Base-by-base conservation (phyloP, 768 basidiomycete genomes). In the Leccinellum rugosiceps region DNA sequence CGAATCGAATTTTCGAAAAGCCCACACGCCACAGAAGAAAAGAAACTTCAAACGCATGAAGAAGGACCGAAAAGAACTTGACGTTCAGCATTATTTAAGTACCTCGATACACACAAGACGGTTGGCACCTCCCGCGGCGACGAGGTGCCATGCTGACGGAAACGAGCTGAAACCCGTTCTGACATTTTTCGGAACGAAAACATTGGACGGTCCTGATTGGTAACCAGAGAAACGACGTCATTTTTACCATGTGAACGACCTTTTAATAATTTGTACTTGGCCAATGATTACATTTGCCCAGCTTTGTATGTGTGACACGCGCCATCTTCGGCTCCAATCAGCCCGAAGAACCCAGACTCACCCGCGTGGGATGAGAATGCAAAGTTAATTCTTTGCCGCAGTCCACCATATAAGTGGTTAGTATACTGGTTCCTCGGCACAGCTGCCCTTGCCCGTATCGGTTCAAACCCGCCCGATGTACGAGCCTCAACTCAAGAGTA, bases 221-320 rank as follows among this genome's bases (percentile, higher is more conserved):
- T 69, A 61, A 58, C 68, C 67, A 64, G 17, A 57, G 68, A 50
- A 48, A 69, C 66, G 50, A 68, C 60, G 67, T 63, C 65, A 57
- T 58, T 21, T 45, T 56, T 15, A 13, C 30, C 63, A 56, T 60
- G 57, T 55, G 64, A 62, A 55, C 58, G 23, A 30, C 15, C 53
- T 41, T 17, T 38, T 31, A 55, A 53, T 66, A 50, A 65, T 56
- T 63, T 30, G 23, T 44, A 25, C 25, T 9, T 30, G 26, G 26
- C 11, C 9, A 11, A 41, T 41, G 38, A 17, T 17, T n/a, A 10
- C 38, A 41, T 38, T n/a, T 38, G 38, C 38, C 30, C 31, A 50
- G 19, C 38, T 41, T 41, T 41, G 38, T 10, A 28, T 28, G 10
- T 31, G 31, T 7, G 32, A 11, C 19, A 43, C 19, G 5, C 11